Percentiles rank a stretch among this genome's conserved stretches.
These are phyloP conservation scores for Acer yangbiense DNA, from an alignment of 345 rosid genomes.

Conservation along the genomic window DNA sequence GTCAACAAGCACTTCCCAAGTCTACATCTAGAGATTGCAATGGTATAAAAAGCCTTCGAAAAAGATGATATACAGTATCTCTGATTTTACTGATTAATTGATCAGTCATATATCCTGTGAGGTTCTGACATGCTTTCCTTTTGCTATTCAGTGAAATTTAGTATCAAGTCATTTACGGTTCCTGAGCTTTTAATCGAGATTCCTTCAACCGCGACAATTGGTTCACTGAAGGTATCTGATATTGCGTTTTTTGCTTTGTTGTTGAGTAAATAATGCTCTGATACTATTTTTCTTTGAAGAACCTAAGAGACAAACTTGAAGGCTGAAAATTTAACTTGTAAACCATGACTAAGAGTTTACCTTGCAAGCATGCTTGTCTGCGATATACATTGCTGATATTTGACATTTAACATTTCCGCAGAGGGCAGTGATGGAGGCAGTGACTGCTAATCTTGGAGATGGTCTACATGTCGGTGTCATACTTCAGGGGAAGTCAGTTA, in stretches of 20 bases:
- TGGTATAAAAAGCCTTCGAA: conserved; percentile 22
- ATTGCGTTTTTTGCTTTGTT: conserved; percentile 1
- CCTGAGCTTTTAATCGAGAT: conserved; percentile 42
- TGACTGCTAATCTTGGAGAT: conserved; percentile 29
- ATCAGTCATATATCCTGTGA: background rate
- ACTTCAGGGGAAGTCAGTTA: conserved; percentile 35
- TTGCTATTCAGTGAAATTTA: conserved; percentile 32
- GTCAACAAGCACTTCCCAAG: conserved; percentile 12
- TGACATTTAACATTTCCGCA: conserved; percentile 10
- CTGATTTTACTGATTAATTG: background rate
- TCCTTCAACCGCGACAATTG: conserved; percentile 38
- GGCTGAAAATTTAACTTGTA: no score
- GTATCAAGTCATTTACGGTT: conserved; percentile 37
- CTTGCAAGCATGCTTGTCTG: background rate
- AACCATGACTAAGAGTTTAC: background rate
- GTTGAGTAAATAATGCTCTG: background rate
- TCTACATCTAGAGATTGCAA: conserved; percentile 23
- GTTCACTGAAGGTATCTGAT: conserved; percentile 35
- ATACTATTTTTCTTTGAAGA: background rate
- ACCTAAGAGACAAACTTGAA: no score
- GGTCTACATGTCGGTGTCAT: conserved; percentile 37
- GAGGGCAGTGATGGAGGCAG: conserved; percentile 35
- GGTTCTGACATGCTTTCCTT: conserved; percentile 14
- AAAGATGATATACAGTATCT: background rate
- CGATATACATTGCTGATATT: background rate